Base-by-base conservation (phyloP, 2,329 filamentous ascomycete species). In the Beauveria brongniartii region DNA sequence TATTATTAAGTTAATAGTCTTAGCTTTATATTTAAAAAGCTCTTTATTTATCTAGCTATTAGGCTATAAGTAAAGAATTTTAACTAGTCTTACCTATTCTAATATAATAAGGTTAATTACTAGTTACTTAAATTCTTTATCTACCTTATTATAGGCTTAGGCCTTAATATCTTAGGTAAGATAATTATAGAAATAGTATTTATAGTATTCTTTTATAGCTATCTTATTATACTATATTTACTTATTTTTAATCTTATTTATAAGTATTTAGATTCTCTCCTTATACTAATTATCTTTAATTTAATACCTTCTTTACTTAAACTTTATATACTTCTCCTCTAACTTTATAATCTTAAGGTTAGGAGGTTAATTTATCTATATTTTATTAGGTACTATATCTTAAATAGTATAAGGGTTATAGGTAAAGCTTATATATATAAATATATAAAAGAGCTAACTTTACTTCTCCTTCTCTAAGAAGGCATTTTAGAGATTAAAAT, bases 351-450 rank as follows among this genome's bases (percentile, higher is more conserved):
- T 70, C 62, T 70, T 63, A 37, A 65, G 68, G 63, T 72, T 66
- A 22, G 62, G 63, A 14, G 59, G 59, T 22, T 70, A 44, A 37
- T 64, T 63, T 20, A 61, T 66, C 67, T 59, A 71, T 48, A 71
- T 66, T 59, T 72, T 62, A 9, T 69, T 48, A 22, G 67, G 69
- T 10, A 72, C 69, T 63, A 72, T 72, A 55, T 73, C 66, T 47
- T 55, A 58, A 24, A 61, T 65, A 18, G 67, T 66, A 26, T 65
- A 62, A 62, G 67, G 69, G 63, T 72, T 65, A 16, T 62, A 63
- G 5, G 66, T 72, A n/a, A 71, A 63, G 62, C 70, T 68, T 10
- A 71, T 63, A 59, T 69, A 60, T 26, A 61, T 57, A 51, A 71
- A 65, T 22, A 68, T 51, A 28, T 46, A 41, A 44, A 67, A 66